Evolutionary conservation across 495 filamentous ascomycete genomes (phyloP).

Genomic region (Jackrogersella minutella): DNA sequence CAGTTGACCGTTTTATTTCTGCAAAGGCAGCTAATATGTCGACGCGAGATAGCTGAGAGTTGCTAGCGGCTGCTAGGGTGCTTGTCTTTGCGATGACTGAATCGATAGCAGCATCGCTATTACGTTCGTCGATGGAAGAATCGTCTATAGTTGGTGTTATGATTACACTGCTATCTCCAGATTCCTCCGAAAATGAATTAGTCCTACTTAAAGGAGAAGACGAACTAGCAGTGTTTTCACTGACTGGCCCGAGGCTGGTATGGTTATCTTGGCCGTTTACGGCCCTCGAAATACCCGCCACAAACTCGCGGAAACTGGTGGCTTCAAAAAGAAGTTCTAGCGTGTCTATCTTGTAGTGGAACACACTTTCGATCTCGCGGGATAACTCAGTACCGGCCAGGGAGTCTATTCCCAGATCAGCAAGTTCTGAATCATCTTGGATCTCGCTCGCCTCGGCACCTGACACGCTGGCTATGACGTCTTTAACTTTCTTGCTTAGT

Average conservation of each 20-base stretch:
- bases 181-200: neutral
- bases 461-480: constrained; percentile 47
- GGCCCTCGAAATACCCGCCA: neutral
- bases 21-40: neutral
- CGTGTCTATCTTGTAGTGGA: constrained; percentile 43
- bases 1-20: neutral
- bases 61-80: neutral
- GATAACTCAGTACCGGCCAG: constrained; percentile 63
- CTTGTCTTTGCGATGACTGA: neutral
- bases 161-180: neutral
- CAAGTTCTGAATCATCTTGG: constrained; percentile 47
- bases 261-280: neutral
- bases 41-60: neutral
- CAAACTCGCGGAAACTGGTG: constrained; percentile 4
- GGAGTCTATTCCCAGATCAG: constrained; percentile 64
- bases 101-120: neutral
- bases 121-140: neutral
- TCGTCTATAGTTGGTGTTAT: neutral
- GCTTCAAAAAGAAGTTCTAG: constrained; percentile 2
- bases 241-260: neutral
- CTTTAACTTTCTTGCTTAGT: constrained; percentile 34
- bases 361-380: constrained; percentile 54
- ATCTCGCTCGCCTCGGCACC: constrained; percentile 57
- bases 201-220: neutral
- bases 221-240: neutral